Conservation (phyloP, 345 rosid species). For the Eucalyptus polyanthemos region DNA sequence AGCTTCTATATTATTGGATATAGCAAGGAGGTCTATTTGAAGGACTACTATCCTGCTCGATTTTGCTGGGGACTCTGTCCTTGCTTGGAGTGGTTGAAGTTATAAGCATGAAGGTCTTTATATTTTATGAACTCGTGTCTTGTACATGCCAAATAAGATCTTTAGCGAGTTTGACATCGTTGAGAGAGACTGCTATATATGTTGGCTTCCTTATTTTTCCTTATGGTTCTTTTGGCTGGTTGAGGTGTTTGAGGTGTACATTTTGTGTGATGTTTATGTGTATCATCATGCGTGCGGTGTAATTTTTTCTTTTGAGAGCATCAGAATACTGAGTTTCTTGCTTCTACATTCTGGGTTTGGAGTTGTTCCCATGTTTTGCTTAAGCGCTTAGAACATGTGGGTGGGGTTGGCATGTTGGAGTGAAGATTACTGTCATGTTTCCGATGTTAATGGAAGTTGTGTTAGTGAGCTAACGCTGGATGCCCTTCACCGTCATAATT, state of each 20-base stretch:
- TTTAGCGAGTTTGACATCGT: neutral
- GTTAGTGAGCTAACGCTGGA: neutral
- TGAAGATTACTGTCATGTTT: neutral
- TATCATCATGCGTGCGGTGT: neutral
- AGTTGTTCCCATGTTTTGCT: neutral
- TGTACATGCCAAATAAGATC: neutral
- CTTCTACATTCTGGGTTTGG: neutral
- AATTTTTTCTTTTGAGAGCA: neutral
- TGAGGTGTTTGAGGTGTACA: neutral
- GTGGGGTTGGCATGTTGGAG: neutral
- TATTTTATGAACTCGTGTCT: neutral
- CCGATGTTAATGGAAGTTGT: neutral
- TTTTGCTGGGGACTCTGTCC: constrained; percentile 97
- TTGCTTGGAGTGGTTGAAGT: constrained; percentile 82
- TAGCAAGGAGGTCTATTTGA: constrained; percentile 76
- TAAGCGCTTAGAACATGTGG: neutral
- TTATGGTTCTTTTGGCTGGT: neutral
- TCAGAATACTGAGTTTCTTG: neutral
- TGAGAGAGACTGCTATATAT: neutral
- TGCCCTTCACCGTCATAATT: neutral
- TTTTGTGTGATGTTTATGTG: neutral
- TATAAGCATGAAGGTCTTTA: constrained; percentile 3
- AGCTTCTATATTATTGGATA: constrained; percentile 83
- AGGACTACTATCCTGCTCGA: constrained; percentile 83
- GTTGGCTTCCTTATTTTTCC: neutral